Evolutionary conservation across 2,329 filamentous ascomycete species (phyloP).

Genomic region (Apiospora rasikravindrae): DNA sequence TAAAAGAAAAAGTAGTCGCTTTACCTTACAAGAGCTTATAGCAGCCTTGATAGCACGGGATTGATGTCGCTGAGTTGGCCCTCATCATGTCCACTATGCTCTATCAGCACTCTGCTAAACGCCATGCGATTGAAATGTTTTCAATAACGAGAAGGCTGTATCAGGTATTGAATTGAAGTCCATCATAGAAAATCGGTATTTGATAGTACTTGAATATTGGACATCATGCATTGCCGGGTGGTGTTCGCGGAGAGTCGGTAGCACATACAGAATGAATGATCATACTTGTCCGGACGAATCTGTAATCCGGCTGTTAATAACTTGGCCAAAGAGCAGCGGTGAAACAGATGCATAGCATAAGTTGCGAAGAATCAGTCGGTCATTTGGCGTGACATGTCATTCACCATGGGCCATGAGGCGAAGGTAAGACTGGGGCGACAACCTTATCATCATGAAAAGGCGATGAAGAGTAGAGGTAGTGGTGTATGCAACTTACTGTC

Average conservation of each 20-base stretch:
- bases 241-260: not conserved
- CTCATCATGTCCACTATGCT: not conserved
- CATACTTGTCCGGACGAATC: not conserved
- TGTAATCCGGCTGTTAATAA: slow-evolving; percentile 24
- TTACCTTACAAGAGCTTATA: slow-evolving; percentile 31
- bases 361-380: slow-evolving; percentile 46
- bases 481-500: slow-evolving; percentile 9
- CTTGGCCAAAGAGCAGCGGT: not conserved
- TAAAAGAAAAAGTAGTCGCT: slow-evolving; percentile 30
- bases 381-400: slow-evolving; percentile 59
- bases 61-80: not conserved
- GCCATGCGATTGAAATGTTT: not conserved
- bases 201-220: slow-evolving; percentile 49
- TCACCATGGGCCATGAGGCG: slow-evolving; percentile 53
- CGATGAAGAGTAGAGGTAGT: slow-evolving; percentile 21
- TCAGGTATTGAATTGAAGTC: slow-evolving; percentile 31
- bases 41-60: not conserved
- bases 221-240: slow-evolving; percentile 41
- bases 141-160: not conserved
- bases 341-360: slow-evolving; percentile 2
- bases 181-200: slow-evolving; percentile 51
- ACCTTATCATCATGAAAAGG: slow-evolving; percentile 55
- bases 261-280: not conserved
- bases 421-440: slow-evolving; percentile 65
- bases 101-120: not conserved